Evolutionary conservation across 768 basidiomycete genomes (phyloP), one percentile per base, ranked within the genome.

Genomic region (Mycena vulgaris): DNA sequence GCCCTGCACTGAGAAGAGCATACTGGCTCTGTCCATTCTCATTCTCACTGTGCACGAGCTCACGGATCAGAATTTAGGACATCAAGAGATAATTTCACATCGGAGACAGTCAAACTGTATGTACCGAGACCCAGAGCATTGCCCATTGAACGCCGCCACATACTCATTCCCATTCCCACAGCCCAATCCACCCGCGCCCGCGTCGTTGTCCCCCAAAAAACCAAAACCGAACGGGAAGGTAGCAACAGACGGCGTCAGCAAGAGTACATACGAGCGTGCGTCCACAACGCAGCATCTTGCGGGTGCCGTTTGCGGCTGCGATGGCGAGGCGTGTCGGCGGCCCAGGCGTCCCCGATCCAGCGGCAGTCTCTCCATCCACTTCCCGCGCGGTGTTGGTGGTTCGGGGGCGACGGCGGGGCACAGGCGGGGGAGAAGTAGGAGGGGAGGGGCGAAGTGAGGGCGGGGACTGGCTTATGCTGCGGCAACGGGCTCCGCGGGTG

Each of bases 331-430:
- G 25, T 55, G 49, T 63, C 52, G 62, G 3, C 39, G 33, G 55
- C 48, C 45, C 45, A 49, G 53, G 64, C 64, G 55, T 66, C 63
- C 56, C 64, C 45, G 33, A 39, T 37, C 56, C 64, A 56, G 47
- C 49, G 49, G n/a, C 47, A 45, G 49, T 33, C 48, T 33, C n/a
- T 11, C 35, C 35, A 28, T 63, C 61, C 37, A 11, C 19, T 48
- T 30, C 47, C 37, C 31, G 10, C 14, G 8, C 28, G 55, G 37
- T 27, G 27, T 16, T 28, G 19, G n/a, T 45, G 42, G 4, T 45
- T 21, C 28, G 40, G 2, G 61, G 33, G 14, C n/a, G 61, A 19
- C 53, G 63, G 27, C 0, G 31, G 40, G 27, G 42, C 9, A 21
- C 11, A 53, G 40, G 19, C 21, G 42, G 35, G 9, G 35, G 37